Conservation (phyloP, 169 alveolate genomes). For the Cryptosporidium sp. region DNA sequence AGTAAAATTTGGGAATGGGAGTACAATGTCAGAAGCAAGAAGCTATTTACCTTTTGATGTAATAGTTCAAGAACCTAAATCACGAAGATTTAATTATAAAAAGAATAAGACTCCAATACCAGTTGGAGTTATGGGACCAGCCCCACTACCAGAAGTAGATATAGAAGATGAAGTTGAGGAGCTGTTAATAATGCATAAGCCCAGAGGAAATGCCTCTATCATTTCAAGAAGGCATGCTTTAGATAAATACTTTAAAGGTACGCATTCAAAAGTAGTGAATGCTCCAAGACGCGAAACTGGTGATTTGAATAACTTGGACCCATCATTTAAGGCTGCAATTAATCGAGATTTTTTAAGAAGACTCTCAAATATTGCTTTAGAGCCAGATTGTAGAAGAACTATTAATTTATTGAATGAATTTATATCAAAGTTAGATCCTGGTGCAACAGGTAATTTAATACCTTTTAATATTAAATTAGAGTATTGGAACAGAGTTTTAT, state of each 20-base stretch:
- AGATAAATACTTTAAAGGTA: constrained; percentile 39
- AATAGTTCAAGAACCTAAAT: constrained; percentile 26
- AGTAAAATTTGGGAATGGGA: constrained; percentile 52
- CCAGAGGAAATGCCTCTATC: constrained; percentile 33
- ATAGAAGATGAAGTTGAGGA: constrained; percentile 70
- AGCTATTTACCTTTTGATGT: constrained; percentile 56
- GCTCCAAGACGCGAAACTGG: constrained; percentile 70
- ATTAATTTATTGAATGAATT: constrained; percentile 44
- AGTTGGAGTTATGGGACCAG: constrained; percentile 65
- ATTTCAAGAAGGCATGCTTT: constrained; percentile 46
- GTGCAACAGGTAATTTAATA: constrained; percentile 31
- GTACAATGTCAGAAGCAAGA: constrained; percentile 47
- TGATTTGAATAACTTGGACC: constrained; percentile 43
- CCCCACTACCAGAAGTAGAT: constrained; percentile 70
- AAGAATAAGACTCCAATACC: constrained; percentile 38
- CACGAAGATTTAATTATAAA: background rate
- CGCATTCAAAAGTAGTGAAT: constrained; percentile 63
- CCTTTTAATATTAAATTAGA: constrained; percentile 48
- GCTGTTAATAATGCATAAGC: constrained; percentile 40
- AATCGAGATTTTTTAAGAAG: constrained; percentile 57
- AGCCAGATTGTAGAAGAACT: constrained; percentile 43
- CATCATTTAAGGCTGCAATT: constrained; percentile 56
- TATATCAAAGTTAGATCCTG: constrained; percentile 36
- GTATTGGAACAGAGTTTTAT: constrained; percentile 36
- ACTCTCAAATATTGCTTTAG: constrained; percentile 26